Conservation (phyloP, 2,329 filamentous ascomycete species). For the Stagonosporopsis tanaceti region DNA sequence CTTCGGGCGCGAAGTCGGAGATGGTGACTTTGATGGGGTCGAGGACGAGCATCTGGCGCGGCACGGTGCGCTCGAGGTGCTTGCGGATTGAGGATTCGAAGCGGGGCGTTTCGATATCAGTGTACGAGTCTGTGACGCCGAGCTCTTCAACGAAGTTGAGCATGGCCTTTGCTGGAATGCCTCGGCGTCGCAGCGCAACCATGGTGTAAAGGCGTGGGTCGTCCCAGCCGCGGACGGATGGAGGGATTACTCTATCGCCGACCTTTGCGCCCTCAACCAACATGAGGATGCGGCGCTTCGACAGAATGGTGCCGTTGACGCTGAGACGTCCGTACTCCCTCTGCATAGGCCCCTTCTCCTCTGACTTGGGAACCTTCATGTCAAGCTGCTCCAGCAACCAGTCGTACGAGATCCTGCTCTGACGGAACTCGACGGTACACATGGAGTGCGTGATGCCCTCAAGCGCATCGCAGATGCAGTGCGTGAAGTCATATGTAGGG, state of each 20-base stretch:
- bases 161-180: constrained; percentile 86
- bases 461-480: constrained; percentile 90
- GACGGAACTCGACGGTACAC: constrained; percentile 91
- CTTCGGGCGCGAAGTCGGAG: constrained; percentile 74
- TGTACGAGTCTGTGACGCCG: constrained; percentile 83
- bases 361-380: constrained; percentile 73
- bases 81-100: constrained; percentile 86
- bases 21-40: constrained; percentile 86
- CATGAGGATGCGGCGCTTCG: constrained; percentile 83
- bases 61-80: constrained; percentile 87
- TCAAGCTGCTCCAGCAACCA: constrained; percentile 84
- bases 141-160: constrained; percentile 91
- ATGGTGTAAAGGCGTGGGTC: constrained; percentile 90
- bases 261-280: constrained; percentile 72
- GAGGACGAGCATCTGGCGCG: constrained; percentile 86
- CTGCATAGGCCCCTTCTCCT: constrained; percentile 77
- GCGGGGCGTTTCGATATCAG: constrained; percentile 79
- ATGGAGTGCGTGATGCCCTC: constrained; percentile 91
- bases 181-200: constrained; percentile 81
- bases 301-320: constrained; percentile 83
- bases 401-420: constrained; percentile 86
- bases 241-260: constrained; percentile 51
- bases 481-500: constrained; percentile 92
- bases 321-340: constrained; percentile 81
- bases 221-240: constrained; percentile 83